These are phyloP conservation scores for Cyclotella sp. DNA, from an alignment of 108 stramenopile genomes.

Conservation along the genomic window DNA sequence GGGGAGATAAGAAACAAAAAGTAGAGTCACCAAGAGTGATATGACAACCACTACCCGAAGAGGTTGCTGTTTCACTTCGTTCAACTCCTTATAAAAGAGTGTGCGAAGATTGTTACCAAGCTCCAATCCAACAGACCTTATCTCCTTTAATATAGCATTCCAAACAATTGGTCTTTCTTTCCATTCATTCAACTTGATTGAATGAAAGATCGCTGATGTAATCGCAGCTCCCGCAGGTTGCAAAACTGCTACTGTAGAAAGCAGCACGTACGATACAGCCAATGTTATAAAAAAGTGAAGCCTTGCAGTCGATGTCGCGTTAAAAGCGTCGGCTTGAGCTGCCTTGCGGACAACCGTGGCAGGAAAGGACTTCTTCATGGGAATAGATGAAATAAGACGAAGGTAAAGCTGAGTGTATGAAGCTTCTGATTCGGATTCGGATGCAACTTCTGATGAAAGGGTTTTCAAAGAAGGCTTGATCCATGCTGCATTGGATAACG, in stretches of 20 bases:
- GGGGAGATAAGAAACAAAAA: constrained; percentile 62
- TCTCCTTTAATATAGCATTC: constrained; percentile 19
- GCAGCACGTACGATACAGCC: constrained; percentile 45
- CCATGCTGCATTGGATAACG: constrained; percentile 42
- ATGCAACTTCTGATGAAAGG: constrained; percentile 42
- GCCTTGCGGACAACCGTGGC: constrained; percentile 37
- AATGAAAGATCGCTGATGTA: constrained; percentile 32
- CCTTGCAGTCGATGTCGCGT: constrained; percentile 57
- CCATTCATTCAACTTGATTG: constrained; percentile 50
- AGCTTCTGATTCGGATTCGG: constrained; percentile 55
- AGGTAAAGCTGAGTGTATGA: constrained; percentile 76
- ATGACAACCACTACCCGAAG: constrained; percentile 59
- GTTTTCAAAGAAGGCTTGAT: constrained; percentile 38
- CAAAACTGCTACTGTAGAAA: constrained; percentile 70
- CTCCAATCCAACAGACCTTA: constrained; percentile 33
- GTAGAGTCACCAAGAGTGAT: constrained; percentile 60
- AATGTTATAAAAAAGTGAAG: constrained; percentile 66
- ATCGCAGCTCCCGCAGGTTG: constrained; percentile 55
- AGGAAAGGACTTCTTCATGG: constrained; percentile 44
- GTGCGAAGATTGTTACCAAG: constrained; percentile 27
- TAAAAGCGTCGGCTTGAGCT: constrained; percentile 51
- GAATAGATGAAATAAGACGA: constrained; percentile 59
- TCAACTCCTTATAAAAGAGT: constrained; percentile 49
- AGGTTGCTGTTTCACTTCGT: constrained; percentile 52
- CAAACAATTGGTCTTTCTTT: constrained; percentile 66